Percentiles rank a stretch among this genome's conserved stretches.
Conservation (phyloP, 2,329 filamentous ascomycete species). For the Cordyceps sp. region DNA sequence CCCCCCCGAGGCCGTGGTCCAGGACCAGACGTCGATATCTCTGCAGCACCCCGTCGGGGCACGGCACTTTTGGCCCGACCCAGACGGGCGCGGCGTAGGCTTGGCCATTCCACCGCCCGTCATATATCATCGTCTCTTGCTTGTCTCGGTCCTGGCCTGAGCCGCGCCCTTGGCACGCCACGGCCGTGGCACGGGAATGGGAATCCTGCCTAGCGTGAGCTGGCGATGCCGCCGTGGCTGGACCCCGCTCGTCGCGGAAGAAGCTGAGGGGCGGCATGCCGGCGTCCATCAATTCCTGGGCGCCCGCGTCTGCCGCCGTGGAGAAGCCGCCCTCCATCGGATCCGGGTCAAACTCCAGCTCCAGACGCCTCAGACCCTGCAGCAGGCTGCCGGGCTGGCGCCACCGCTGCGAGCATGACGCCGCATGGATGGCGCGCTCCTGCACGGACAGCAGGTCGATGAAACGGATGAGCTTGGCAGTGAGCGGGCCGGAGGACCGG, state of each 20-base stretch:
- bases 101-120: no score
- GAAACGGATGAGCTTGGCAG: slow-evolving; percentile 29
- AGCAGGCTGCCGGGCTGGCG: slow-evolving; percentile 24
- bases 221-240: no score
- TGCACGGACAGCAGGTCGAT: slow-evolving; percentile 29
- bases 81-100: slow-evolving; percentile 20
- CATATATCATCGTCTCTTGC: slow-evolving; percentile 8
- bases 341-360: slow-evolving; percentile 35
- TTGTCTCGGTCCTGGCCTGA: no score
- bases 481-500: slow-evolving; percentile 31
- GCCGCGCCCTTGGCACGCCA: no score
- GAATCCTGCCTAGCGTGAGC: no score
- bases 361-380: slow-evolving; percentile 32
- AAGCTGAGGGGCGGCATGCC: slow-evolving; percentile 26
- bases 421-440: slow-evolving; percentile 26
- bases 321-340: slow-evolving; percentile 18
- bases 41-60: slow-evolving; percentile 20
- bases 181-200: no score
- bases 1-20: slow-evolving; percentile 16
- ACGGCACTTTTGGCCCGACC: slow-evolving; percentile 22
- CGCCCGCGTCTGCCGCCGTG: slow-evolving; percentile 19
- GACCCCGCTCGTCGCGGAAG: slow-evolving; percentile 22
- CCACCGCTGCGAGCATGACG: slow-evolving; percentile 10
- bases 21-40: slow-evolving; percentile 30
- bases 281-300: slow-evolving; percentile 23